A percentile compares a stretch with the other conserved stretches of the same genome.
Conservation (phyloP, 2,329 filamentous ascomycete species). For the Aspergillus tamarii region DNA sequence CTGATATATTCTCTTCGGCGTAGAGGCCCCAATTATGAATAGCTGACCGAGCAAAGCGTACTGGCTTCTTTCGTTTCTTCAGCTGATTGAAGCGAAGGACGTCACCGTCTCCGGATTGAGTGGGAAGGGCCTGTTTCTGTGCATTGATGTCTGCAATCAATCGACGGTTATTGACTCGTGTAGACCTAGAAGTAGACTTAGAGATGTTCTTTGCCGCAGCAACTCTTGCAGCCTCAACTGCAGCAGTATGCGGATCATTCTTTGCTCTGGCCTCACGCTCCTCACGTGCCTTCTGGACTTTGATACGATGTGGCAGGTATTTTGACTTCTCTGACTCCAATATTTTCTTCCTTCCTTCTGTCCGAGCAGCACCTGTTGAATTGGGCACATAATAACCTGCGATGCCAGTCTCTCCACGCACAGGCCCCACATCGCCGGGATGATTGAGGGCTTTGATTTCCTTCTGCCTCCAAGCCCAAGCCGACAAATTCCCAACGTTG, state of each 20-base stretch:
- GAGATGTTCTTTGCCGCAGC: constrained; percentile 78
- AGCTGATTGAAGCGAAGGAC: constrained; percentile 97
- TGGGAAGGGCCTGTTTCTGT: constrained; percentile 75
- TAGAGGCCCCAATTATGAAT: constrained; percentile 99
- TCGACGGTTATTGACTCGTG: constrained; percentile 92
- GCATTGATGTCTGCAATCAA: constrained; percentile 94
- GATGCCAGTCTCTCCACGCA: constrained; percentile 58
- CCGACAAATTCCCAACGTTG: constrained; percentile 59
- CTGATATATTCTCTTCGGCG: constrained; percentile 93
- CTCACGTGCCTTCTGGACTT: constrained; percentile 87
- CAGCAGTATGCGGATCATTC: constrained; percentile 67
- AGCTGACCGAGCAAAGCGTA: constrained; percentile 94
- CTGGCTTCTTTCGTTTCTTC: constrained; percentile 98
- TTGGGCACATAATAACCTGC: constrained; percentile 83
- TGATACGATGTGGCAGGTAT: constrained; percentile 96
- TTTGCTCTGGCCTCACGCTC: constrained; percentile 76
- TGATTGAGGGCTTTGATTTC: constrained; percentile 71
- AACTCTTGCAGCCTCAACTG: constrained; percentile 71
- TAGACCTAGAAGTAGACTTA: constrained; percentile 89
- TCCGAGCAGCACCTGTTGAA: constrained; percentile 79
- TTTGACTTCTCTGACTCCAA: constrained; percentile 97
- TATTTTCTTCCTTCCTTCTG: constrained; percentile 93
- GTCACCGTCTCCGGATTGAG: constrained; percentile 78
- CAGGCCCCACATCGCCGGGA: constrained; percentile 57
- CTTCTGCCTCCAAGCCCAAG: constrained; percentile 73